Percentiles rank a stretch among this genome's conserved stretches.
phyloP scores from a whole-genome alignment of 1,284 basidiomycete species.

The Lentinus polychrous region DNA sequence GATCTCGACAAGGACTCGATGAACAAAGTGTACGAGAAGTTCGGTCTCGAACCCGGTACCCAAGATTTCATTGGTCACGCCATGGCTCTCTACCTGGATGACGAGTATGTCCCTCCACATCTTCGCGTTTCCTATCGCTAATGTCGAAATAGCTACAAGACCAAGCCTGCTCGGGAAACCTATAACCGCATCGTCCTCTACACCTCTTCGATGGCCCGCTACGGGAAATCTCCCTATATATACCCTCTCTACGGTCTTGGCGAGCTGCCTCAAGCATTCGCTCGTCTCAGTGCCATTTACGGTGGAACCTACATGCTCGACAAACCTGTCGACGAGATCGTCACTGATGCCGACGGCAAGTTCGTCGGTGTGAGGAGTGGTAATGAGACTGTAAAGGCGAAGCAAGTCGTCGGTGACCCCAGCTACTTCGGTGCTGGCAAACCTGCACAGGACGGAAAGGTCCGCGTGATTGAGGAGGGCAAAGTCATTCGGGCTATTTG shows the following conservation, averaged over 20 bases:
- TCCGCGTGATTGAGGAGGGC: constrained; percentile 86
- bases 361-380: constrained; percentile 91
- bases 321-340: constrained; percentile 90
- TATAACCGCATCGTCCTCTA: constrained; percentile 97
- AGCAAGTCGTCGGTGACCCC: constrained; percentile 97
- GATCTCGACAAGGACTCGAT: constrained; percentile 85
- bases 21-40: constrained; percentile 94
- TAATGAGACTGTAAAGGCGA: constrained; percentile 93
- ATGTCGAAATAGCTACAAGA: constrained; percentile 69
- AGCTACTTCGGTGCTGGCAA: constrained; percentile 88
- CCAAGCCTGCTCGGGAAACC: constrained; percentile 82
- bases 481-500: constrained; percentile 98
- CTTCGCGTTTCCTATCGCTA: constrained; percentile 8
- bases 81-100: constrained; percentile 97
- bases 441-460: constrained; percentile 61
- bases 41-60: constrained; percentile 94
- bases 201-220: constrained; percentile 97
- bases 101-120: constrained; percentile 64
- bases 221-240: constrained; percentile 99
- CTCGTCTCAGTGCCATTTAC: constrained; percentile 96
- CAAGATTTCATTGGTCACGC: constrained; percentile 99
- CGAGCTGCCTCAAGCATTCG: constrained; percentile 98
- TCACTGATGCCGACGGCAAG: constrained; percentile 80
- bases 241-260: constrained; percentile 99
- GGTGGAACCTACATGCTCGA: constrained; percentile 99